Percentiles rank a stretch among this genome's conserved stretches.
These are phyloP conservation scores for Saccharomycopsis selenospora DNA, from an alignment of 805 yeast species.

Conservation along the genomic window DNA sequence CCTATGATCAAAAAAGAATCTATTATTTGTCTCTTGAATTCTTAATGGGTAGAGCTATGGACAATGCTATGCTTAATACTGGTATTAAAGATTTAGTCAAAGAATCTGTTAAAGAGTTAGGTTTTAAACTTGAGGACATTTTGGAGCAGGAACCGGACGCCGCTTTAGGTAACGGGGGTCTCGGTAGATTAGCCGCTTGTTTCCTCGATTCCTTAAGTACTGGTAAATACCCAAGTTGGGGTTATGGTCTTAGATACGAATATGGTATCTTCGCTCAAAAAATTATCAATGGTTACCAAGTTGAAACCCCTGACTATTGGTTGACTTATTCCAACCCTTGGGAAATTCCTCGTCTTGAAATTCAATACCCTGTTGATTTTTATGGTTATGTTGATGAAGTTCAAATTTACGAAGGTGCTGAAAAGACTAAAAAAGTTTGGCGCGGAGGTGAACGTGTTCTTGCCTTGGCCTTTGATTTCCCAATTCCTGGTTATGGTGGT, in stretches of 20 bases:
- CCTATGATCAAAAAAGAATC: conserved; percentile 75
- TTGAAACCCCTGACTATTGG: conserved; percentile 94
- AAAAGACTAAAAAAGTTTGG: conserved; percentile 61
- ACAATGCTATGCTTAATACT: conserved; percentile 83
- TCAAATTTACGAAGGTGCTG: conserved; percentile 42
- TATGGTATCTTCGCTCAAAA: conserved; percentile 90
- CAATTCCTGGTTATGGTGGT: conserved; percentile 86
- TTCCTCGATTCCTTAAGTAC: conserved; percentile 84
- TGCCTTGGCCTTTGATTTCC: conserved; percentile 88
- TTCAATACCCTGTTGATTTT: conserved; percentile 83
- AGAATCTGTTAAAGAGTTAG: conserved; percentile 59
- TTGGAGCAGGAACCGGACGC: conserved; percentile 88
- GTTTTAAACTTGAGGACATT: conserved; percentile 82
- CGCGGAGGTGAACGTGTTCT: conserved; percentile 81
- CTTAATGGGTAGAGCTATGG: conserved; percentile 91
- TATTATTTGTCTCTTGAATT: conserved; percentile 85
- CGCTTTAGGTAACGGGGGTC: conserved; percentile 91
- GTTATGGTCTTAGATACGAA: conserved; percentile 88
- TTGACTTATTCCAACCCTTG: conserved; percentile 82
- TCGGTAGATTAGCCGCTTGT: conserved; percentile 92
- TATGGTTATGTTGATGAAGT: conserved; percentile 70
- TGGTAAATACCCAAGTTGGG: conserved; percentile 91
- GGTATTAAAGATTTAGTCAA: conserved; percentile 54
- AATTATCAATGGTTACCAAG: conserved; percentile 87
- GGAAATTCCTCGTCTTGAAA: conserved; percentile 84